Percentiles rank a stretch among this genome's conserved stretches.
Conservation (phyloP, 805 yeast species). For the Myxozyma geophila region DNA sequence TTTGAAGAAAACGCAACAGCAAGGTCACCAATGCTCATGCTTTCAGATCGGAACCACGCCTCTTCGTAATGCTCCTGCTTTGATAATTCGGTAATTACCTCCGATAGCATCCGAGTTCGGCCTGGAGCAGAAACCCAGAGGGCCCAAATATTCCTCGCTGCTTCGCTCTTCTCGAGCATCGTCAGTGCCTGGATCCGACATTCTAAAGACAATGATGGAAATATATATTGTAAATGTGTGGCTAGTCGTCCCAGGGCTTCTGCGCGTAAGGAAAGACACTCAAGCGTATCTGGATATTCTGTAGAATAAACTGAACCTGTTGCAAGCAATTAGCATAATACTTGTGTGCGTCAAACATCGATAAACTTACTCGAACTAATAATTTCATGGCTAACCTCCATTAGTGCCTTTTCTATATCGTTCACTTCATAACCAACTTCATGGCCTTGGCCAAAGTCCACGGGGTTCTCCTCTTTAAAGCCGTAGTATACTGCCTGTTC, state of each 20-base stretch:
- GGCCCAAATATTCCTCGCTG: constrained; percentile 54
- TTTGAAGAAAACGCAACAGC: constrained; percentile 19
- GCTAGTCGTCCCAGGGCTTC: constrained; percentile 53
- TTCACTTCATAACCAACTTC: constrained; percentile 52
- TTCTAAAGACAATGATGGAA: constrained; percentile 45
- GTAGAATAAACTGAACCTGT: constrained; percentile 26
- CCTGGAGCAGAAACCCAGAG: constrained; percentile 6
- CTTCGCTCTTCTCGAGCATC: constrained; percentile 52
- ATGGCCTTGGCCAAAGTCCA: constrained; percentile 52
- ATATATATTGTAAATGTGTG: constrained; percentile 51
- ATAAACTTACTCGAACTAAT: constrained; percentile 50
- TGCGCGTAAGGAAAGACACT: constrained; percentile 53
- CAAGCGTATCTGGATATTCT: constrained; percentile 21
- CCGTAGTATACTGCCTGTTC: constrained; percentile 82
- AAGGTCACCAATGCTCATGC: constrained; percentile 28
- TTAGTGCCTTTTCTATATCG: constrained; percentile 59
- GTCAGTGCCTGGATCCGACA: constrained; percentile 50
- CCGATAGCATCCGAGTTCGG: constrained; percentile 6
- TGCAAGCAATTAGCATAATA: not conserved
- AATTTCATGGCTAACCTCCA: constrained; percentile 59
- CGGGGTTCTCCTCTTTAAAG: constrained; percentile 47
- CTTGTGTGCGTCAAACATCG: not conserved
- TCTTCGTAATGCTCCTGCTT: constrained; percentile 11
- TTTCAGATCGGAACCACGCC: constrained; percentile 23
- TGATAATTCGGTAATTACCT: constrained; percentile 20